Conservation (phyloP, 352 stramenopile genomes). For the Pythium myriotylum region DNA sequence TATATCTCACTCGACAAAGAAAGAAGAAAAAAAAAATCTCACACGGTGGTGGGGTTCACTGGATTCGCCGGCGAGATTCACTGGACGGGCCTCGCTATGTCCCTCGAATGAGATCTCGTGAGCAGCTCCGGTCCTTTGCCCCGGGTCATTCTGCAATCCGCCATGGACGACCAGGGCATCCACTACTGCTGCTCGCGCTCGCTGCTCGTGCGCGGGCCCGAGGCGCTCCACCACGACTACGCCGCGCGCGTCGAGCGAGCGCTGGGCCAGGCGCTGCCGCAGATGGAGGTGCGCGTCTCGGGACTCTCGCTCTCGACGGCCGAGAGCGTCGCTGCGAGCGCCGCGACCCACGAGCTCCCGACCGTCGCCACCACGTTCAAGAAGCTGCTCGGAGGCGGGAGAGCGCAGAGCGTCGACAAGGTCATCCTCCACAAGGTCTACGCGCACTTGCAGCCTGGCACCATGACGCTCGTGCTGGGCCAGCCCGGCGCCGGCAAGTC, state of each 20-base stretch:
- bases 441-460: constrained; percentile 47
- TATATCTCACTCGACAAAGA: too few species aligned
- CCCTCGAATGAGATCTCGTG: too few species aligned
- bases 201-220: constrained; percentile 22
- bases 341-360: constrained; percentile 9
- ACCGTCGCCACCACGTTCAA: constrained; percentile 7
- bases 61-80: too few species aligned
- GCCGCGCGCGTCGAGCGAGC: constrained; percentile 29
- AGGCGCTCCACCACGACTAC: constrained; percentile 36
- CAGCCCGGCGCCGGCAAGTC: constrained; percentile 54
- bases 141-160: neutral
- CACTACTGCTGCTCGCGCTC: constrained; percentile 6
- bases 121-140: too few species aligned
- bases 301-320: constrained; percentile 30
- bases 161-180: constrained; percentile 10
- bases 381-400: neutral
- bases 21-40: too few species aligned
- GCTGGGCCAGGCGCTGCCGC: constrained; percentile 19
- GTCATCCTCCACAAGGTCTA: constrained; percentile 33
- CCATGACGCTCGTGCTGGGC: constrained; percentile 58
- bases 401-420: constrained; percentile 20
- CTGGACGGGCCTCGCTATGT: too few species aligned
- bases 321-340: constrained; percentile 6
- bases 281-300: constrained; percentile 39
- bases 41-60: too few species aligned